Conservation (phyloP, 148 eudicot species). For the Drosera capensis region DNA sequence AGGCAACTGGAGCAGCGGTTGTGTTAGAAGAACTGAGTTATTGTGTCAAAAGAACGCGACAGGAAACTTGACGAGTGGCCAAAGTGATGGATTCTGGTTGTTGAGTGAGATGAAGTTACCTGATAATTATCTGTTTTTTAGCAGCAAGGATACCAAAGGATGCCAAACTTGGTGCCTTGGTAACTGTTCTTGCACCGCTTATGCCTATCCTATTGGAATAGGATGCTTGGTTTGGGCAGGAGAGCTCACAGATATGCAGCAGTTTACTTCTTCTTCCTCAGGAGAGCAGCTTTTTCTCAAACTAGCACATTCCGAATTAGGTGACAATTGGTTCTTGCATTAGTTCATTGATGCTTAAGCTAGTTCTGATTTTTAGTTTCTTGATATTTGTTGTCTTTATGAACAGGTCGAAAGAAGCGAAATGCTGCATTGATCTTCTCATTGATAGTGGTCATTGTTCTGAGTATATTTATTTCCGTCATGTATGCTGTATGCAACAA, state of each 20-base stretch:
- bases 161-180: constrained; percentile 18
- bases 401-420: background rate
- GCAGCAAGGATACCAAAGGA: constrained; percentile 1
- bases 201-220: constrained; percentile 16
- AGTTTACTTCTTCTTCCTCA: constrained; percentile 4
- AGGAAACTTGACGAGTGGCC: background rate
- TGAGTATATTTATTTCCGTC: background rate
- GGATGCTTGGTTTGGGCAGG: constrained; percentile 35
- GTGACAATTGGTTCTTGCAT: constrained; percentile 1
- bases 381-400: background rate
- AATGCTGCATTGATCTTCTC: background rate
- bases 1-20: constrained; percentile 39
- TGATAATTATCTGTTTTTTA: constrained; percentile 7
- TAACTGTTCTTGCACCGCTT: constrained; percentile 32
- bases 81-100: constrained; percentile 27
- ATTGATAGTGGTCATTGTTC: background rate
- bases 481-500: background rate
- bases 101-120: constrained; percentile 27
- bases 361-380: too few relatives aligned
- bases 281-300: constrained; percentile 30
- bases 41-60: constrained; percentile 11
- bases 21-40: constrained; percentile 20
- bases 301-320: constrained; percentile 22
- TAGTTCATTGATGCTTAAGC: background rate
- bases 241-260: constrained; percentile 22